These are phyloP conservation scores for Cryptococcus jaspeensis DNA, from an alignment of 1,284 basidiomycete species.

Conservation along the genomic window DNA sequence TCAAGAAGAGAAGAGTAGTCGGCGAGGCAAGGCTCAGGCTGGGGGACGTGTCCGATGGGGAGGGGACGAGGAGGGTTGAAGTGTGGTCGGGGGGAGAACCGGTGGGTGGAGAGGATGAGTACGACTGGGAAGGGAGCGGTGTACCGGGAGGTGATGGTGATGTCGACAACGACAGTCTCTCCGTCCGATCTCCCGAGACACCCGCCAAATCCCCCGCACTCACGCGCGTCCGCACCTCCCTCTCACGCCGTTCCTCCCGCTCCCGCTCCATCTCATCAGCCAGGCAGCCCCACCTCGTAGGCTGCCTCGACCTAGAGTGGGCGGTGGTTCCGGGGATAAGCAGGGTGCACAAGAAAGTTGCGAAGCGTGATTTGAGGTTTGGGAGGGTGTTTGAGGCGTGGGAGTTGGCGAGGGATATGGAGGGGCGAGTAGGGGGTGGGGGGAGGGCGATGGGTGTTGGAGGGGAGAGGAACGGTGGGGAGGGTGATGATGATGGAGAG, in stretches of 20 bases:
- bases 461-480: conserved; percentile 3
- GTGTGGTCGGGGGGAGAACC: conserved; percentile 28
- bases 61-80: conserved; percentile 10
- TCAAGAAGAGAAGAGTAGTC: conserved; percentile 42
- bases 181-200: no score
- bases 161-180: no score
- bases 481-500: conserved; percentile 2
- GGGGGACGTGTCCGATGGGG: conserved; percentile 34
- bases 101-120: neutral
- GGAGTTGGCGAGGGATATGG: conserved; percentile 36
- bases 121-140: neutral
- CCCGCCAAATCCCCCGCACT: neutral
- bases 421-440: conserved; percentile 3
- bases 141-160: no score
- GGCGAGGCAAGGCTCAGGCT: conserved; percentile 39
- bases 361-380: conserved; percentile 43
- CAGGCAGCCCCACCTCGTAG: conserved; percentile 18
- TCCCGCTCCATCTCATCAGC: neutral
- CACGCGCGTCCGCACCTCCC: neutral
- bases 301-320: conserved; percentile 35
- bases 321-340: conserved; percentile 42
- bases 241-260: conserved; percentile 4
- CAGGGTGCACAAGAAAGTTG: conserved; percentile 39
- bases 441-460: conserved; percentile 6
- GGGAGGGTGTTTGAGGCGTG: conserved; percentile 47